phyloP scores from a whole-genome alignment of 1,284 basidiomycete genomes.

The Marasmius fiardii region DNA sequence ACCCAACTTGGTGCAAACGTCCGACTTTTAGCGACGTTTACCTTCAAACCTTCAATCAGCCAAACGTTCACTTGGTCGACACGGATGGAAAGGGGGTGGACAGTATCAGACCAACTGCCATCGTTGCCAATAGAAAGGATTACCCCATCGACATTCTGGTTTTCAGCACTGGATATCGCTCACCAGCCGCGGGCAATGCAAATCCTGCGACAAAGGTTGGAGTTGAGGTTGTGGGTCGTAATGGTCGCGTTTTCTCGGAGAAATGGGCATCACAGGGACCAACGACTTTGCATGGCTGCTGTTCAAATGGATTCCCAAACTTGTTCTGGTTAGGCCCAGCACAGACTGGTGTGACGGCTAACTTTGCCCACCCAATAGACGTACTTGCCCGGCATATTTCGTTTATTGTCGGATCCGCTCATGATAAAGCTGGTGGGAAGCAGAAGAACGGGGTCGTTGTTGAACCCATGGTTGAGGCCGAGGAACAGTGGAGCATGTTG shows the following conservation, averaged over 20 bases:
- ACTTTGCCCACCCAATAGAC: constrained; percentile 6
- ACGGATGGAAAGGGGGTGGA: constrained; percentile 18
- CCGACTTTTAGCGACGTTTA: constrained; percentile 10
- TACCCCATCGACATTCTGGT: constrained; percentile 18
- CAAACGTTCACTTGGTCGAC: constrained; percentile 18
- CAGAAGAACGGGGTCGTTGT: constrained; percentile 1
- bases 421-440: neutral
- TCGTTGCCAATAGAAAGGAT: constrained; percentile 13
- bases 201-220: constrained; percentile 1
- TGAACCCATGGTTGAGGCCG: constrained; percentile 11
- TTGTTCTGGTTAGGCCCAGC: constrained; percentile 13
- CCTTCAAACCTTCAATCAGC: constrained; percentile 16
- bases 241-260: constrained; percentile 11
- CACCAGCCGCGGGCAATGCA: neutral
- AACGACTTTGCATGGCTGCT: constrained; percentile 15
- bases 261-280: constrained; percentile 13
- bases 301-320: constrained; percentile 16
- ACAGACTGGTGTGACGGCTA: constrained; percentile 9
- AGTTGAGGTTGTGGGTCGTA: constrained; percentile 10
- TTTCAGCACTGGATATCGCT: constrained; percentile 14
- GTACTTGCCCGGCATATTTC: constrained; percentile 10
- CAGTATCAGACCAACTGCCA: neutral
- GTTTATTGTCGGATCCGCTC: constrained; percentile 9
- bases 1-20: constrained; percentile 9
- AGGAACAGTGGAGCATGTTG: constrained; percentile 13